Evolutionary conservation across 2,329 filamentous ascomycete genomes (phyloP), one percentile per base, ranked within the genome.

Genomic region (Hypoxylon sp.): DNA sequence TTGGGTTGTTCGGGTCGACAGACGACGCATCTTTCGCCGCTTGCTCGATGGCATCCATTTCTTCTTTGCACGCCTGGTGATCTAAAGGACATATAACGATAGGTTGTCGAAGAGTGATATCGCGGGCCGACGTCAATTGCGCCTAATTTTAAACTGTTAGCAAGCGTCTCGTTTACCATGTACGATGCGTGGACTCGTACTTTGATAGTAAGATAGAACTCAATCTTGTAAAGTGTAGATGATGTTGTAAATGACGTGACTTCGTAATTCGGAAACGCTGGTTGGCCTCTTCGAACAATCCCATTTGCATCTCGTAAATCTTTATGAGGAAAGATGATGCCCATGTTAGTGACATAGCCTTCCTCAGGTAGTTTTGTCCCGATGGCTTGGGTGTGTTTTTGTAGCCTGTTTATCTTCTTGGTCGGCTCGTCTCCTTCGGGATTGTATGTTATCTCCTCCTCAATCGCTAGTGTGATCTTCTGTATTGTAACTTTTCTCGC

Each of bases 371-470:
- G 79, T 71, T 89, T 95, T 43, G 89, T 83, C 40, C 90, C 89
- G 20, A 99, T 86, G 1, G 79, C 76, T 65, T 97, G 90, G 1
- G 87, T 87, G 63, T 93, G 89, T 70, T 91, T 94, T 17, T 89
- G 87, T 60, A 99, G 77, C 48, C 87, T 89, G 72, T 96, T 97
- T 61, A 91, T 78, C 71, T 96, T 97, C 60, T 90, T 90, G 21
- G 89, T 89, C 19, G 92, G 91, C 69, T 97, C 94, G 67, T 97
- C 94, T 37, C 94, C 94, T 72, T 97, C 93, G 20, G 94, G 94
- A 61, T 99, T 97, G 74, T 90, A 99, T n/a, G 94, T 95, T 51
- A 97, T 96, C 69, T 97, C 93, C 72, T 99, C 94, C 67, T 97
- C 94, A 63, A 99, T 95, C 8, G 86, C 85, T 30, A 97, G 86